Base-by-base conservation (phyloP, 495 filamentous ascomycete genomes). In the Xylaria grammica region DNA sequence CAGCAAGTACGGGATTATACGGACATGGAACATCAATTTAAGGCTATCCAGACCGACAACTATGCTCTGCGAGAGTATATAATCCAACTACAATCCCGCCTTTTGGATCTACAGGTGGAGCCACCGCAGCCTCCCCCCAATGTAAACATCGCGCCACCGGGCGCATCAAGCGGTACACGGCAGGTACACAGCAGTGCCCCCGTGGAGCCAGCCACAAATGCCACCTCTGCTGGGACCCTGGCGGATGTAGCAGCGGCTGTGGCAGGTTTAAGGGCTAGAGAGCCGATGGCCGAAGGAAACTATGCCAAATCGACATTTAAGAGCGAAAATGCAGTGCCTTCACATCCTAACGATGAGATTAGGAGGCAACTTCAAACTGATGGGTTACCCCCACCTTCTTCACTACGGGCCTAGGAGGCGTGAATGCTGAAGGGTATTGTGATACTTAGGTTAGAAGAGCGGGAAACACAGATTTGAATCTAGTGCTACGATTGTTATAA, bases 21-120 rank as follows among this genome's bases (percentile, higher is more conserved):
- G 45, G 78, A 80, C 19, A 84, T 94, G 74, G 88, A 89, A 54
- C 85, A 89, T 56, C 87, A 80, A 54, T 90, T 84, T 70, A 93
- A 96, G 70, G 77, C 82, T 50, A 80, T 97, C 22, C 89, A 95
- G 67, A 80, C 83, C 29, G 96, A 99, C 73, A 96, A 97, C 77
- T 95, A 94, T 78, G 85, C 89, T 63, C 82, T 98, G 1, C 88
- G 93, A 40, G 92, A 97, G 69, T 97, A 98, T 77, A 88, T 97
- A 66, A 90, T 97, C 72, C 89, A 87, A 67, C 81, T 99, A 26
- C 96, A 99, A 73, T 90, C 88, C 8, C 88, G 91, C n/a, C 86
- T 98, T 13, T 84, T 97, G 52, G 94, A 97, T 62, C 81, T 86
- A 11, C 87, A 92, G 66, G 90, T 89, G 65, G 92, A 96, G 68